phyloP scores from a whole-genome alignment of 306 rosid species.

The Vigna angularis region DNA sequence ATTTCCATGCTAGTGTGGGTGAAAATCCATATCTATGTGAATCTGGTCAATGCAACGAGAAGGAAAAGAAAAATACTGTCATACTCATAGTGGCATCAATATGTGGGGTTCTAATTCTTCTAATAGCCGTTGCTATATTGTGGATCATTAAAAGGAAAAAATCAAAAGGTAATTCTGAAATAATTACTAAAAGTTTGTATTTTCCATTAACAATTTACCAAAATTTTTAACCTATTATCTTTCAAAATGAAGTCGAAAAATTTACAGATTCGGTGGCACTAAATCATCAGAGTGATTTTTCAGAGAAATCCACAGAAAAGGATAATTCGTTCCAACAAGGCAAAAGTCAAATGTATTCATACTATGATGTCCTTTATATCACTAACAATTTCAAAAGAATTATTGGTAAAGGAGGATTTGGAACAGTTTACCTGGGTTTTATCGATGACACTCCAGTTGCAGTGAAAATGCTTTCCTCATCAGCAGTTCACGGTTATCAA shows the following conservation, averaged over 20 bases:
- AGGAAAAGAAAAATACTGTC: neutral
- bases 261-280: neutral
- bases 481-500: conserved; percentile 54
- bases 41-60: conserved; percentile 30
- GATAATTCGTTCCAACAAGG: neutral
- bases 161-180: conserved; percentile 8
- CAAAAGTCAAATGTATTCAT: neutral
- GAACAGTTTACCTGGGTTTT: conserved; percentile 40
- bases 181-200: neutral
- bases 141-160: conserved; percentile 37
- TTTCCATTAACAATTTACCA: neutral
- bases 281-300: neutral
- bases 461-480: conserved; percentile 58
- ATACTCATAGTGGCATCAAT: conserved; percentile 48
- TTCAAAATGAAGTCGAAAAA: neutral
- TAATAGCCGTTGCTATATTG: conserved; percentile 30
- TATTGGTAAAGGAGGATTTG: conserved; percentile 1
- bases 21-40: conserved; percentile 52
- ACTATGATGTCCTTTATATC: conserved; percentile 32
- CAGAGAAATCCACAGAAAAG: neutral
- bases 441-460: conserved; percentile 56
- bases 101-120: conserved; percentile 42
- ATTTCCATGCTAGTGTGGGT: conserved; percentile 45
- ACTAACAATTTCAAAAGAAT: conserved; percentile 54
- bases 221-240: neutral